These are phyloP conservation scores for Trichoderma parareesei DNA, from an alignment of 495 filamentous ascomycete genomes.

Conservation along the genomic window DNA sequence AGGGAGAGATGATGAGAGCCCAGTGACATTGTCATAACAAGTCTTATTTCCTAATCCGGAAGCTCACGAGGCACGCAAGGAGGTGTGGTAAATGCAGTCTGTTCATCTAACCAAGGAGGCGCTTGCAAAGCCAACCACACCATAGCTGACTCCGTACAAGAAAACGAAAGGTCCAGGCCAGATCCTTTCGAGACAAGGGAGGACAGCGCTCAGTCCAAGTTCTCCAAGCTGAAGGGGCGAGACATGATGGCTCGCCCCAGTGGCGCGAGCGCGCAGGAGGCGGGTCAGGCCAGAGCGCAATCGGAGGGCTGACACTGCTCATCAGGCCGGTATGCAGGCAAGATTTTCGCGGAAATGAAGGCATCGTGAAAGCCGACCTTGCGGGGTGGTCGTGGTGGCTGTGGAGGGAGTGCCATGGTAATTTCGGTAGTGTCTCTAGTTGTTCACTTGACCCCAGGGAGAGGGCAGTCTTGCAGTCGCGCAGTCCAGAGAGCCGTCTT, in stretches of 20 bases:
- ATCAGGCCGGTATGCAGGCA: neutral
- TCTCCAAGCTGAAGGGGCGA: neutral
- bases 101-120: neutral
- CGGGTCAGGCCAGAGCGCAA: neutral
- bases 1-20: neutral
- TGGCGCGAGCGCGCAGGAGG: neutral
- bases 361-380: slow-evolving; percentile 7
- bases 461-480: neutral
- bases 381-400: neutral
- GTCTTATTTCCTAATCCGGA: neutral
- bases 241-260: neutral
- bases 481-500: neutral
- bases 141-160: neutral
- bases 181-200: neutral
- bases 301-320: neutral
- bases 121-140: neutral
- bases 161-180: neutral
- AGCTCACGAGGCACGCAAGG: slow-evolving; percentile 4
- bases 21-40: neutral
- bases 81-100: neutral
- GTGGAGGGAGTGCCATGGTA: too few species aligned
- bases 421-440: neutral
- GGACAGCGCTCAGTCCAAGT: neutral
- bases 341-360: neutral
- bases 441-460: neutral